Conservation (phyloP, 2,329 filamentous ascomycete genomes). For the Monosporascus sp. region DNA sequence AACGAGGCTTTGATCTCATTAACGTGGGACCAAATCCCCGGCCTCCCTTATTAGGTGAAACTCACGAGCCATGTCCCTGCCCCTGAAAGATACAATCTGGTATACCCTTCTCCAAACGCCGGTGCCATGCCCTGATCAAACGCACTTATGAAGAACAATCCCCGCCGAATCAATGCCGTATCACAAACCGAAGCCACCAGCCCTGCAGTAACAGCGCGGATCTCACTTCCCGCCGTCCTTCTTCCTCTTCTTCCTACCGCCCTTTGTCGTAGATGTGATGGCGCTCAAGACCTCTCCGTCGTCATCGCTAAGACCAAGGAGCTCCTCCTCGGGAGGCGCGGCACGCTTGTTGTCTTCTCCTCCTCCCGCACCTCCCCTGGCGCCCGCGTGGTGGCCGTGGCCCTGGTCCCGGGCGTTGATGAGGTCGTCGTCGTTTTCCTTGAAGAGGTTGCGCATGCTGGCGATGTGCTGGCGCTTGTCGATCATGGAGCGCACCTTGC, state of each 20-base stretch:
- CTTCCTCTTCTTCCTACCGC: constrained; percentile 23
- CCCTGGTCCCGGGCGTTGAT: constrained; percentile 28
- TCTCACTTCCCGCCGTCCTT: constrained; percentile 9
- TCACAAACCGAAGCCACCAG: not conserved
- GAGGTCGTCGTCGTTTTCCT: constrained; percentile 59
- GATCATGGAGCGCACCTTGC: constrained; percentile 83
- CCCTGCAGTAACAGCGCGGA: not conserved
- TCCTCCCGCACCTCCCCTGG: constrained; percentile 4
- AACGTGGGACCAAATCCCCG: no score
- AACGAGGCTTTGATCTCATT: no score
- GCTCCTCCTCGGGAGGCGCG: constrained; percentile 28
- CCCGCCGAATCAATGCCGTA: not conserved
- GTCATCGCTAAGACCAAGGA: constrained; percentile 31
- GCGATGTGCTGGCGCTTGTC: constrained; percentile 86
- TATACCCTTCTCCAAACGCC: constrained; percentile 20
- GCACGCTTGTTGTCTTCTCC: constrained; percentile 10
- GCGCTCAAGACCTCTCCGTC: constrained; percentile 20
- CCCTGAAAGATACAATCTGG: constrained; percentile 18
- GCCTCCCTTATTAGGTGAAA: not conserved
- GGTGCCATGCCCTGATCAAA: constrained; percentile 17
- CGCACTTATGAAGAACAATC: constrained; percentile 8
- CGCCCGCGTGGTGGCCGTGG: constrained; percentile 1
- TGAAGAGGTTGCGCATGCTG: constrained; percentile 70
- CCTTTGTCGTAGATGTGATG: constrained; percentile 16
- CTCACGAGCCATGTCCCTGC: constrained; percentile 1